A percentile compares a stretch with the other conserved stretches of the same genome.
These are phyloP conservation scores for Claviceps sp. DNA, from an alignment of 2,329 filamentous ascomycete genomes.

Conservation along the genomic window DNA sequence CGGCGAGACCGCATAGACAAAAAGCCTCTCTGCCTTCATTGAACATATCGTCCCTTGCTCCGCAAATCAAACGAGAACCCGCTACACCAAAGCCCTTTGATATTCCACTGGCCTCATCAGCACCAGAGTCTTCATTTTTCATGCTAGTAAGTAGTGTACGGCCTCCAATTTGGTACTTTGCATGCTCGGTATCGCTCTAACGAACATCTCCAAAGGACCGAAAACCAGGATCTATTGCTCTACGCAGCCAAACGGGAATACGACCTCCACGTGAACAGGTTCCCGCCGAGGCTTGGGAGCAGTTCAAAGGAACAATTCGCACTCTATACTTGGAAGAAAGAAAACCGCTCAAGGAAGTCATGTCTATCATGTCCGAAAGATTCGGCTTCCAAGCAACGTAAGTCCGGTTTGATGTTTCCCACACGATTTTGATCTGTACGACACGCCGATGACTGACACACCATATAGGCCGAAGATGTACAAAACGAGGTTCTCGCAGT, in stretches of 20 bases:
- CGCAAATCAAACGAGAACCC: conserved; percentile 19
- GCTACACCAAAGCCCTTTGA: conserved; percentile 16
- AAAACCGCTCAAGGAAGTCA: conserved; percentile 38
- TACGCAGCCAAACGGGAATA: conserved; percentile 18
- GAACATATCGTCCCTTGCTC: conserved; percentile 11
- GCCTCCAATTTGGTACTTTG: no score
- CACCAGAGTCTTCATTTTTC: conserved; percentile 4
- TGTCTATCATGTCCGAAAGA: conserved; percentile 33
- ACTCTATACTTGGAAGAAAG: conserved; percentile 34
- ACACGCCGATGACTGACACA: conserved; percentile 12
- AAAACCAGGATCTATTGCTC: conserved; percentile 16
- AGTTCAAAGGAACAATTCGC: conserved; percentile 31
- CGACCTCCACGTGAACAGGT: conserved; percentile 29
- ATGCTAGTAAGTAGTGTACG: conserved; percentile 13
- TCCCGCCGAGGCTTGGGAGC: conserved; percentile 33
- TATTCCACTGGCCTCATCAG: conserved; percentile 11
- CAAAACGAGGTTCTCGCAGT: conserved; percentile 41
- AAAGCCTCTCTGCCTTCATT: conserved; percentile 11
- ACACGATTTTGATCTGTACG: neutral
- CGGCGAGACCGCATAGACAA: conserved; percentile 19
- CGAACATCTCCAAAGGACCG: conserved; percentile 13
- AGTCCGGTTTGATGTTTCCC: conserved; percentile 9
- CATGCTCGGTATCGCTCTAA: neutral
- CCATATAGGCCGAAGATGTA: conserved; percentile 36
- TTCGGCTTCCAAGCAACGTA: conserved; percentile 36